Evolutionary conservation across 2,329 filamentous ascomycete genomes (phyloP), one percentile per base, ranked within the genome.

Genomic region (Mycosphaerella sp.): DNA sequence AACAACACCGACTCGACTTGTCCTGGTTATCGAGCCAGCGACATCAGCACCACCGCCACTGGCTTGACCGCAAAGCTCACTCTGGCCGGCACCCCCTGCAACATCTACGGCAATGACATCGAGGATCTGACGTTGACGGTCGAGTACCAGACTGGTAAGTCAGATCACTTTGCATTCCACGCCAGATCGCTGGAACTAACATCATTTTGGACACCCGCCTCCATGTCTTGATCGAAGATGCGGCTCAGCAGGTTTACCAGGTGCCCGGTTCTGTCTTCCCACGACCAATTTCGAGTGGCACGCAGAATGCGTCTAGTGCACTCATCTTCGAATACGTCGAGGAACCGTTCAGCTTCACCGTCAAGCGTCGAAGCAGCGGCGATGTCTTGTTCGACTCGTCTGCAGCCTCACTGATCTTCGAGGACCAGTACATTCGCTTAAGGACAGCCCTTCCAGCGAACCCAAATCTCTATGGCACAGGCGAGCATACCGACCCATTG

Each of bases 401-500:
- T 0, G 82, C 77, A 1, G 78, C 79, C 3, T 73, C 75, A 7
- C 71, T 93, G 9, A 73, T 93, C 39, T 93, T 89, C 60, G 84
- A 93, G 69, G 81, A 80, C 9, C 87, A 93, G 67, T 93, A 89
- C 62, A 69, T 93, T 18, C 80, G 83, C 16, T 73, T 91, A 52
- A 78, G 85, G 39, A 90, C 87, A 1, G 79, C 75, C 54, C 73
- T 93, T 9, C 86, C 87, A 0, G 68, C 79, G 1, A 73, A 81
- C 47, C 85, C 86, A 0, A 80, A 85, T 60, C 71, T 93, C 5
- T 93, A 93, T 64, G 87, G 88, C 0, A 75, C 91, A 1, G 87
- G 87, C 32, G 87, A 91, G 69, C 85, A 89, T 65, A 83, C 79
- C 2, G 86, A 90, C 59, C 74, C 81, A 1, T 68, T 68, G 61